A percentile compares a stretch with the other conserved stretches of the same genome.
Evolutionary conservation across 768 basidiomycete species (phyloP).

Genomic region (Mycena floridula): DNA sequence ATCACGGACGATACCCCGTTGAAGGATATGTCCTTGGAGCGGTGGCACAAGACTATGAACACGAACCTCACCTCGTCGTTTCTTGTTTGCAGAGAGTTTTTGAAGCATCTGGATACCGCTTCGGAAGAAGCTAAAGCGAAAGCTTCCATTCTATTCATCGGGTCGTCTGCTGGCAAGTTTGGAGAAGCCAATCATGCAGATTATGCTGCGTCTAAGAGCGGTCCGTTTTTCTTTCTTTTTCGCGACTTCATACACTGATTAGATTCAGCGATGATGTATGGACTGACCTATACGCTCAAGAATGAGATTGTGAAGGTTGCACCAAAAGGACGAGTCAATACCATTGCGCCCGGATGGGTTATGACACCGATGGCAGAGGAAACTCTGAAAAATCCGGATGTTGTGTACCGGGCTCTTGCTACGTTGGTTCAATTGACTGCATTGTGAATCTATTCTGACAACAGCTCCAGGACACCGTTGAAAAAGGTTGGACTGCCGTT

Average conservation of each 20-base stretch:
- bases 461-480: conserved; percentile 49
- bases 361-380: conserved; percentile 58
- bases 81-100: conserved; percentile 57
- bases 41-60: conserved; percentile 57
- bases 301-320: conserved; percentile 80
- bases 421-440: conserved; percentile 40
- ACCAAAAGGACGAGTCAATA: conserved; percentile 64
- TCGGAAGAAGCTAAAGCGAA: conserved; percentile 40
- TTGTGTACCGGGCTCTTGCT: conserved; percentile 55
- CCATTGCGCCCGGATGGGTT: conserved; percentile 65
- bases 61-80: conserved; percentile 66
- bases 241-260: no score
- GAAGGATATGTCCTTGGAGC: conserved; percentile 50
- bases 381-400: conserved; percentile 45
- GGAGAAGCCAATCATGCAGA: conserved; percentile 66
- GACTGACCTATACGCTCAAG: conserved; percentile 60
- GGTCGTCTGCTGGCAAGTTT: conserved; percentile 67
- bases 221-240: conserved; percentile 34
- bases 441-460: not conserved
- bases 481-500: conserved; percentile 58
- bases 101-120: conserved; percentile 37
- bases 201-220: conserved; percentile 64
- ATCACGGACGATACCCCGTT: conserved; percentile 40
- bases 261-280: conserved; percentile 69
- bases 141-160: conserved; percentile 59